A percentile compares a stretch with the other conserved stretches of the same genome.
phyloP scores from a whole-genome alignment of 164 flowering plant species.

The Stephania cephalantha region DNA sequence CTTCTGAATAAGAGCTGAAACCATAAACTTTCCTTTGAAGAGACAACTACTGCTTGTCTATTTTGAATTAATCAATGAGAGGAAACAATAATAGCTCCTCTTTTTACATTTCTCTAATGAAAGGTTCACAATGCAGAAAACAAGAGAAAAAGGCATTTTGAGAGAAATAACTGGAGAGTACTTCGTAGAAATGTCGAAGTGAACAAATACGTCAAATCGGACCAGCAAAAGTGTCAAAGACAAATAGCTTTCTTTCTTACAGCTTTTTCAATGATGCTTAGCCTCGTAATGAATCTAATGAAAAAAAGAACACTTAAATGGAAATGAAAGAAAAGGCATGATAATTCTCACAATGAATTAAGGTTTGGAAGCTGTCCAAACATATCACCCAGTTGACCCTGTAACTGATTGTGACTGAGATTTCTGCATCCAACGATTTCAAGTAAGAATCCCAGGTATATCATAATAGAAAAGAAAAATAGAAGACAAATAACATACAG shows the following conservation, averaged over 20 bases:
- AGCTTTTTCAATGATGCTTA: not conserved
- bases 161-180: not conserved
- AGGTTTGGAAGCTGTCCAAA: constrained; percentile 56
- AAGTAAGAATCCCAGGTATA: not conserved
- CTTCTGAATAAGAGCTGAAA: not conserved
- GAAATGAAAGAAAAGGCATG: not conserved
- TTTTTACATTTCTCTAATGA: not conserved
- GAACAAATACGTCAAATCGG: not conserved
- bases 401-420: constrained; percentile 67
- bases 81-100: not conserved
- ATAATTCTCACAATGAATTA: constrained; percentile 56
- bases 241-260: not conserved
- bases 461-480: constrained; percentile 2
- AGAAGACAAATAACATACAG: constrained; percentile 44
- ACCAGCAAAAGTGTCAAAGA: not conserved
- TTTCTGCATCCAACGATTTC: constrained; percentile 37
- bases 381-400: constrained; percentile 42
- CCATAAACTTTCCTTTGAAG: not conserved
- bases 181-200: not conserved
- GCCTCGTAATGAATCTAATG: not conserved
- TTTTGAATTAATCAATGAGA: not conserved
- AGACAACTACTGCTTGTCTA: not conserved
- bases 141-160: not conserved
- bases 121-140: not conserved
- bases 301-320: not conserved